phyloP scores from a whole-genome alignment of 257 asterid genomes.

The Jacaranda mimosifolia region DNA sequence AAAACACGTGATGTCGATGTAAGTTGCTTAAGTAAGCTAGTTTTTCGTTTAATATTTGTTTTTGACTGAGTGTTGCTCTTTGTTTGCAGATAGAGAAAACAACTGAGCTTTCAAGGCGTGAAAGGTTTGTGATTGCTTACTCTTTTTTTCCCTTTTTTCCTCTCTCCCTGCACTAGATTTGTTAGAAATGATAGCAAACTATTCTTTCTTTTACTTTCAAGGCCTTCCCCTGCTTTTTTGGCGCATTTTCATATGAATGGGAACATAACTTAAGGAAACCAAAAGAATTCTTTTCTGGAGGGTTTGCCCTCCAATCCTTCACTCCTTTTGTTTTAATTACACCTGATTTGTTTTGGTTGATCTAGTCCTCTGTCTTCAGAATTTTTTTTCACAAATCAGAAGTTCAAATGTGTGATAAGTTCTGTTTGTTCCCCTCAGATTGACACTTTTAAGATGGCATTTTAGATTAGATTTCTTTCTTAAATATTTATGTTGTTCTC shows the following conservation, averaged over 20 bases:
- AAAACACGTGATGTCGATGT: conserved; percentile 92
- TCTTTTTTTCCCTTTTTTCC: no score
- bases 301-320: background rate
- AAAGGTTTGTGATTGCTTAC: conserved; percentile 63
- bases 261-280: background rate
- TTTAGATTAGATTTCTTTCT: background rate
- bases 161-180: background rate
- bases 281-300: conserved; percentile 1
- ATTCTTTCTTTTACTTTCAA: background rate
- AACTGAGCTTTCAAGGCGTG: conserved; percentile 91
- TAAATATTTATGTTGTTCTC: conserved; percentile 21
- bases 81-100: conserved; percentile 80
- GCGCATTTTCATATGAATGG: background rate
- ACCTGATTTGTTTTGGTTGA: background rate
- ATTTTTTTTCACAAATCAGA: background rate
- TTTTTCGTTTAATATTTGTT: background rate
- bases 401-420: background rate
- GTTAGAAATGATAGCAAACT: background rate
- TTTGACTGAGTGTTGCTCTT: conserved; percentile 21
- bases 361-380: background rate
- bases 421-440: background rate
- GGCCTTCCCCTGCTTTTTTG: background rate
- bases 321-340: background rate
- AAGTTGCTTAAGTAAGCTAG: conserved; percentile 28
- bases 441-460: no score